Percentiles rank a stretch among this genome's conserved stretches.
These are phyloP conservation scores for Apiosordaria backusii DNA, from an alignment of 495 filamentous ascomycete genomes.

Conservation along the genomic window DNA sequence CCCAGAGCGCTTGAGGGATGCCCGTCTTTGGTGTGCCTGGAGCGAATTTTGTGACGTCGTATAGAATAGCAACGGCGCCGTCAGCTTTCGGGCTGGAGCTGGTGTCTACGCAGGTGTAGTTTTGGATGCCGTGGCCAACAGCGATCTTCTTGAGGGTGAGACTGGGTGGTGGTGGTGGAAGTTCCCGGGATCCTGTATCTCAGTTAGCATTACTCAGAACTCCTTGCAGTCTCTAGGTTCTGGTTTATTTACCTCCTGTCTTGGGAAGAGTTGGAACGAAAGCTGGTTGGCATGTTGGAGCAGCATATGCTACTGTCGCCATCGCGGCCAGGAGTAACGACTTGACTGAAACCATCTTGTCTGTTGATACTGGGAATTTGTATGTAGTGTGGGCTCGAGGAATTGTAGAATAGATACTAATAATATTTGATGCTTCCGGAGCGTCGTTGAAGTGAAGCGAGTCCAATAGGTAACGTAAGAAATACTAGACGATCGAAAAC, in stretches of 20 bases:
- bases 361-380: not conserved
- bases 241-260: conserved; percentile 24
- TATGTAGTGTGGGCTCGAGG: too few relatives aligned
- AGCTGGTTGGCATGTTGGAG: conserved; percentile 16
- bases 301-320: conserved; percentile 25
- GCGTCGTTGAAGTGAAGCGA: conserved; percentile 17
- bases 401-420: not conserved
- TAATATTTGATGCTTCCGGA: conserved; percentile 23
- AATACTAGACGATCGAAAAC: conserved; percentile 5
- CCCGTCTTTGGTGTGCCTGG: conserved; percentile 32
- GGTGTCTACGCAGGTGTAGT: conserved; percentile 60
- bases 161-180: conserved; percentile 45
- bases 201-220: not conserved
- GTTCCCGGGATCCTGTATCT: conserved; percentile 29
- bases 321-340: conserved; percentile 26
- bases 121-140: conserved; percentile 71
- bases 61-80: conserved; percentile 67
- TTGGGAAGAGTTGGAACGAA: conserved; percentile 25
- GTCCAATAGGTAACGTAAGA: conserved; percentile 7
- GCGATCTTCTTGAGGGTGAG: conserved; percentile 58
- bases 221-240: not conserved
- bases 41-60: conserved; percentile 54
- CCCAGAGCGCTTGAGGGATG: conserved; percentile 28
- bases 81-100: conserved; percentile 33
- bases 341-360: conserved; percentile 33